phyloP scores from a whole-genome alignment of 495 filamentous ascomycete species.

The Trichoderma asperelloides region DNA sequence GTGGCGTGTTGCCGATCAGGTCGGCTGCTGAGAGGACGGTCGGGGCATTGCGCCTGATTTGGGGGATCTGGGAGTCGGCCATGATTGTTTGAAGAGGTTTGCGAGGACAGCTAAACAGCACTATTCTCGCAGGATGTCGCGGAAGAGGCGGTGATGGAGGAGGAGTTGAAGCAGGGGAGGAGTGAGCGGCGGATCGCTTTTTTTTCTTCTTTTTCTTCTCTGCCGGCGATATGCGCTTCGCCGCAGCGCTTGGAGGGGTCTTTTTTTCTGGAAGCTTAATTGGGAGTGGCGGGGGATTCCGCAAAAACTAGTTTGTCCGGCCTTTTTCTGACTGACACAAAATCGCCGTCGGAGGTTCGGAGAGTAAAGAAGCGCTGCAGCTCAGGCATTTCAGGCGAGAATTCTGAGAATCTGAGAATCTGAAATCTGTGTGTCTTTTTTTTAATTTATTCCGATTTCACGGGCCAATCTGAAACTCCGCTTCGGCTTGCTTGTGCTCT shows the following conservation, averaged over 20 bases:
- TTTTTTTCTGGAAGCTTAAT: neutral
- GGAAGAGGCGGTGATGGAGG: neutral
- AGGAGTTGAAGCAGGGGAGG: neutral
- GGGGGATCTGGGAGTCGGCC: conserved; percentile 6
- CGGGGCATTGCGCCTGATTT: conserved; percentile 12
- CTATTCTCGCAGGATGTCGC: neutral
- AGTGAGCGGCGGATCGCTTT: neutral
- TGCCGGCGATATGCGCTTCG: neutral
- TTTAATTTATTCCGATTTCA: neutral
- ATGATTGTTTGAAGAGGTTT: neutral
- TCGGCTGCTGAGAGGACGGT: conserved; percentile 37
- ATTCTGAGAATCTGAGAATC: neutral
- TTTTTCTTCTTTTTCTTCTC: neutral
- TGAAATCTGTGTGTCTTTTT: neutral
- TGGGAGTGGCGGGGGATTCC: neutral
- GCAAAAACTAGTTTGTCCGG: conserved; percentile 2
- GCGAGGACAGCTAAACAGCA: neutral
- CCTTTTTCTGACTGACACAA: neutral
- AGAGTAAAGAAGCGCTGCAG: neutral
- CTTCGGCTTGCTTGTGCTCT: neutral
- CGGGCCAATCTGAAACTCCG: neutral
- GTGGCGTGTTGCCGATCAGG: conserved; percentile 85
- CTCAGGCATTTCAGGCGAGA: neutral
- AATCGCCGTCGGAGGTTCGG: neutral
- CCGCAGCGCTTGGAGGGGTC: conserved; percentile 1